phyloP scores from a whole-genome alignment of 2,329 filamentous ascomycete genomes.

The Fusarium sp. region DNA sequence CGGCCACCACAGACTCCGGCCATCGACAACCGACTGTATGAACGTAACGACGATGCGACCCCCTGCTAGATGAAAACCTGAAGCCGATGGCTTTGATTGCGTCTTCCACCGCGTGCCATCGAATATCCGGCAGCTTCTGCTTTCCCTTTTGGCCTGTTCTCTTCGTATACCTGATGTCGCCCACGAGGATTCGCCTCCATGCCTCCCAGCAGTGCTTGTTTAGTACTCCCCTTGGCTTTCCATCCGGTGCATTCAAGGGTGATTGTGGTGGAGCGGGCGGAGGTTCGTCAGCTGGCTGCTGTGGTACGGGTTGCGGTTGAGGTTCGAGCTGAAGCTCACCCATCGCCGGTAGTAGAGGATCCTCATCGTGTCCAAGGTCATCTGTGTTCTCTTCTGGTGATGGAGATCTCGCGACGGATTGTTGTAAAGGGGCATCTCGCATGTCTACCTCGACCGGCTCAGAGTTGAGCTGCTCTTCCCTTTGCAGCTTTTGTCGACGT shows the following conservation, averaged over 20 bases:
- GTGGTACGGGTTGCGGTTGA: not conserved
- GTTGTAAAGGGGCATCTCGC: not conserved
- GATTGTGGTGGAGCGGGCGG: not conserved
- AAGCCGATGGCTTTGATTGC: not conserved
- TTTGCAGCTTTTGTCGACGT: not conserved
- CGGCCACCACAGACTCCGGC: not conserved
- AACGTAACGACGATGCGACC: not conserved
- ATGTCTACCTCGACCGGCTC: not conserved
- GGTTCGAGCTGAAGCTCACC: not conserved
- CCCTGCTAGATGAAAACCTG: not conserved
- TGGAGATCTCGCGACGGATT: not conserved
- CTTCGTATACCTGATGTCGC: constrained; percentile 4
- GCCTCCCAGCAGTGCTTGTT: constrained; percentile 32
- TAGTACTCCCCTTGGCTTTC: constrained; percentile 4
- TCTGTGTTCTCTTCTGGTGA: not conserved
- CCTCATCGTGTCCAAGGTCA: not conserved
- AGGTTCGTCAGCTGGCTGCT: not conserved
- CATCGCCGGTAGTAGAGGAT: not conserved
- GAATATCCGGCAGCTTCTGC: not conserved
- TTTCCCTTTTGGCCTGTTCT: not conserved
- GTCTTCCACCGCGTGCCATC: not conserved
- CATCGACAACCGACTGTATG: not conserved
- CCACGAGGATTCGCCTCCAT: not conserved
- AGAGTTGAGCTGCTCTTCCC: not conserved
- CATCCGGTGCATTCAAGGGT: constrained; percentile 15